These are phyloP conservation scores for Lentinula aciculospora DNA, from an alignment of 768 basidiomycete species.

Conservation along the genomic window DNA sequence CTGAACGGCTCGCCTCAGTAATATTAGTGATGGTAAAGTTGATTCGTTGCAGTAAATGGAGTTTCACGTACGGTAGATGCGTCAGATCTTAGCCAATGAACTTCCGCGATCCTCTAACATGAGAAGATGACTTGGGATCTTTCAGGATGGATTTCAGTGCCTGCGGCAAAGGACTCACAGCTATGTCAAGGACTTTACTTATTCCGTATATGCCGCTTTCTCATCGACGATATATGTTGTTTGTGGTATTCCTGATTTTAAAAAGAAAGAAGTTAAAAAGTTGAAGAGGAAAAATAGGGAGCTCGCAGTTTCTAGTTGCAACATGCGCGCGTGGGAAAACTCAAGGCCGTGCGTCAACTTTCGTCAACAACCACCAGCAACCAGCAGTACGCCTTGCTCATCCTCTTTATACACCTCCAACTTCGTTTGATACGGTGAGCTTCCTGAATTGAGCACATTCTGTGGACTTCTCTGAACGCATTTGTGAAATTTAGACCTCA, in stretches of 20 bases:
- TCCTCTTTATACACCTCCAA: constrained; percentile 11
- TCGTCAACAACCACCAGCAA: not conserved
- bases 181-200: not conserved
- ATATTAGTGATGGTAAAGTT: not conserved
- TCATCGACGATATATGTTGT: not conserved
- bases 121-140: not conserved
- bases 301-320: not conserved
- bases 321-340: not conserved
- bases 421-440: constrained; percentile 38
- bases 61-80: not conserved
- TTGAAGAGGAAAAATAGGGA: not conserved
- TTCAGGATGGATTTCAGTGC: not conserved
- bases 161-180: not conserved
- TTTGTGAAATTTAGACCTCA: too few species aligned
- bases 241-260: not conserved
- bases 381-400: not conserved
- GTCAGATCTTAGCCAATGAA: not conserved
- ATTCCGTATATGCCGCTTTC: not conserved
- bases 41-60: not conserved
- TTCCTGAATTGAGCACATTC: not conserved
- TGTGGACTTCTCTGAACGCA: constrained; percentile 18
- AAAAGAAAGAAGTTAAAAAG: not conserved
- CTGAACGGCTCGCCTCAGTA: not conserved
- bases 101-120: not conserved
- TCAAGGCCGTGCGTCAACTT: not conserved